A percentile compares a stretch with the other conserved stretches of the same genome.
phyloP scores from a whole-genome alignment of 2,329 filamentous ascomycete genomes.

The Colletotrichum incanum region DNA sequence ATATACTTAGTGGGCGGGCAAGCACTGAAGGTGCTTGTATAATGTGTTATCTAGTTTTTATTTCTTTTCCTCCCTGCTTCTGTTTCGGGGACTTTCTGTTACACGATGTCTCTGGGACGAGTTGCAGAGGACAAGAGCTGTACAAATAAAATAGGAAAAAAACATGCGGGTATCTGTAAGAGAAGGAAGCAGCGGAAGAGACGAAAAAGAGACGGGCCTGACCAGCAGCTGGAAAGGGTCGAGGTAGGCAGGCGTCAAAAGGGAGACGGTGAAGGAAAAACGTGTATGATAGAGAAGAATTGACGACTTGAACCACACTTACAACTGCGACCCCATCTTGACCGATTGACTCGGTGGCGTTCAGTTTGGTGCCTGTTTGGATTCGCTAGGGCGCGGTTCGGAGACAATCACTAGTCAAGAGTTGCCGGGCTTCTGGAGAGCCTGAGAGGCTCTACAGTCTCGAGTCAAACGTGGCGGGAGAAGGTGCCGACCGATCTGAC shows the following conservation, averaged over 20 bases:
- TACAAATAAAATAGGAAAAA: constrained; percentile 12
- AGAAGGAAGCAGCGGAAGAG: constrained; percentile 4
- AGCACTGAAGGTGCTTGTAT: constrained; percentile 29
- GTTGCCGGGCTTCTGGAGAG: background rate
- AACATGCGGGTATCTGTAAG: background rate
- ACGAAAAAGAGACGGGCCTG: background rate
- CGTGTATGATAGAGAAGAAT: constrained; percentile 32
- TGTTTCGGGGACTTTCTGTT: background rate
- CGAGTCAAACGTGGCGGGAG: background rate
- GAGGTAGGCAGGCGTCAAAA: background rate
- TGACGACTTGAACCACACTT: constrained; percentile 26
- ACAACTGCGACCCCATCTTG: background rate
- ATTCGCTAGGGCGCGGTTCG: background rate
- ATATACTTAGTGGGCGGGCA: constrained; percentile 27
- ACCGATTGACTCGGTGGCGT: background rate
- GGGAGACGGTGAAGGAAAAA: background rate
- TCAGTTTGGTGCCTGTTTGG: too few relatives aligned
- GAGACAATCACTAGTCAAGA: background rate
- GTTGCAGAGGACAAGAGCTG: constrained; percentile 6
- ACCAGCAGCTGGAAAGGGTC: background rate
- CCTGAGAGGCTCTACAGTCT: background rate
- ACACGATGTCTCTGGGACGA: background rate
- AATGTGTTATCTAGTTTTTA: constrained; percentile 39
- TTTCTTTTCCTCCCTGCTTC: background rate
- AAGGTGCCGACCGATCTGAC: background rate